Evolutionary conservation across 441 rosid genomes (phyloP), one percentile per base, ranked within the genome.

Genomic region (Pelargonium australe): DNA sequence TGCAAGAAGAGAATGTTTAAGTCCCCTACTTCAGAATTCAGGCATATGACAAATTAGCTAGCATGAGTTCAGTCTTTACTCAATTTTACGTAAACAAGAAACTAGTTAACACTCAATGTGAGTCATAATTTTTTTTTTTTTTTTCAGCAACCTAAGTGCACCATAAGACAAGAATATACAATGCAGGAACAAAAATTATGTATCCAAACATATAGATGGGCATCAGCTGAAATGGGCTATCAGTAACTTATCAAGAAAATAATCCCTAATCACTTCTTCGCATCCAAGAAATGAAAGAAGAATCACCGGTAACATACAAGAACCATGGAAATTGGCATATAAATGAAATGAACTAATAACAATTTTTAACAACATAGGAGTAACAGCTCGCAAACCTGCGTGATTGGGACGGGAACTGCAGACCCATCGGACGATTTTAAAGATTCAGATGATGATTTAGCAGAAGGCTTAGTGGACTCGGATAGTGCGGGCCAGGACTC

Each of bases 401-500:
- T 70, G 71, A 74, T 72, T 14, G 55, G 55, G 2, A 1, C 55
- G 4, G 82, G 65, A 53, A 63, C 65, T 5, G 80, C 68, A 23
- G 86, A 82, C 47, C 85, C 90, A 71, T 89, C 93, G 23, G 81
- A 76, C 66, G 72, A 82, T 76, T 85, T 87, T 19, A 85, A 74
- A 10, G 90, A 82, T 75, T 87, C 95, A 10, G 55, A 11, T 11
- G 88, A 75, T 6, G 77, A 82, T 67, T 84, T 84, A 3, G 86
- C 74, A 28, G 88, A 73, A 80, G 74, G 75, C 81, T 85, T 84
- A 57, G 89, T 84, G 5, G 96, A 76, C 78, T 87, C 93, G 2
- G 91, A 77, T 53, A 94, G 80, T 64, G 96, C 86, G 16, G 99
- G 97, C 99, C 99, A 94, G 0, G 85, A 78, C 53, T 77, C 82